Conservation (phyloP, 208 protist genomes). For the Trypanosomatidae sp. region DNA sequence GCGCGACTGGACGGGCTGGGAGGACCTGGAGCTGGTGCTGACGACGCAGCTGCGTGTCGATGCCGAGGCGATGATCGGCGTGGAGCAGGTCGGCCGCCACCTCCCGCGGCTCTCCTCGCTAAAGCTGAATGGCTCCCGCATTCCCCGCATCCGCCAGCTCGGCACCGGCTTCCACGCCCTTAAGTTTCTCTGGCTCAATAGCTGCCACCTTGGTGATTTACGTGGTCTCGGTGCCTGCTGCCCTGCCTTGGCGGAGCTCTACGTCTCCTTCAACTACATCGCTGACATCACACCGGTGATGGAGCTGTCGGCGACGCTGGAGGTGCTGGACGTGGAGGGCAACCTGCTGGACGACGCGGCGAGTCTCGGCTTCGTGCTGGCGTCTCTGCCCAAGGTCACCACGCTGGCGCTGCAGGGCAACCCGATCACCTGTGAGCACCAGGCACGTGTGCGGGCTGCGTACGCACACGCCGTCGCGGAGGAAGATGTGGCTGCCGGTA, state of each 20-base stretch:
- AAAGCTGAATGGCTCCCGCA: slow-evolving; percentile 62
- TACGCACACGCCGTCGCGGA: slow-evolving; percentile 4
- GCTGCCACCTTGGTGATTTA: slow-evolving; percentile 62
- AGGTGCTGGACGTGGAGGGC: slow-evolving; percentile 87
- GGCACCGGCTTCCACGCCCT: slow-evolving; percentile 62
- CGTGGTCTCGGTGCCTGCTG: slow-evolving; percentile 65
- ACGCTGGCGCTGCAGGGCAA: slow-evolving; percentile 73
- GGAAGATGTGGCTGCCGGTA: not conserved
- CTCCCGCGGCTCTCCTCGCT: slow-evolving; percentile 66
- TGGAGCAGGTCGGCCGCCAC: slow-evolving; percentile 51
- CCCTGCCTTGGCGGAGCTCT: slow-evolving; percentile 73
- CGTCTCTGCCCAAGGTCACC: slow-evolving; percentile 41
- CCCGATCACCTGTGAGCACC: slow-evolving; percentile 34
- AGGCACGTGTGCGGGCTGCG: slow-evolving; percentile 17
- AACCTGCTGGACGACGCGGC: slow-evolving; percentile 61
- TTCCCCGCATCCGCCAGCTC: slow-evolving; percentile 70
- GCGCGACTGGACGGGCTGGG: slow-evolving; percentile 70
- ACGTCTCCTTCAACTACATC: slow-evolving; percentile 83
- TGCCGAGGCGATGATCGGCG: slow-evolving; percentile 45
- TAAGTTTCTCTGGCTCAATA: slow-evolving; percentile 80
- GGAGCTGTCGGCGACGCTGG: slow-evolving; percentile 64
- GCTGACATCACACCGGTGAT: slow-evolving; percentile 56
- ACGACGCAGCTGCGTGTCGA: slow-evolving; percentile 70
- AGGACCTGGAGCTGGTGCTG: slow-evolving; percentile 67
- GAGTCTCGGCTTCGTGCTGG: slow-evolving; percentile 33